phyloP scores from a whole-genome alignment of 2,329 filamentous ascomycete species.

The Microdochium nivale region DNA sequence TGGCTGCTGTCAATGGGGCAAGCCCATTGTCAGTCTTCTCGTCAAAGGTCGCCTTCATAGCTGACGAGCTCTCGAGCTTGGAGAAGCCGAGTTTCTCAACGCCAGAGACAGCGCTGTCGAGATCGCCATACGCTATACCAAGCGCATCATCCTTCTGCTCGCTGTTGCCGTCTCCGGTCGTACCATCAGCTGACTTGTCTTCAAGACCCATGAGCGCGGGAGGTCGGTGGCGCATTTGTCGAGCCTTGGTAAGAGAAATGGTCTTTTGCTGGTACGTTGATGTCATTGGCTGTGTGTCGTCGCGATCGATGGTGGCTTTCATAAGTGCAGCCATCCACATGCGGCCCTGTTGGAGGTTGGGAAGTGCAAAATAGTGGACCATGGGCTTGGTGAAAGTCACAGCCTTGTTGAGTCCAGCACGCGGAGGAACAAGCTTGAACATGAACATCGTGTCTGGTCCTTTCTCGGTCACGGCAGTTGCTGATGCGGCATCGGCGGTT shows the following conservation, averaged over 20 bases:
- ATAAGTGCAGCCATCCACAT: slow-evolving; percentile 98
- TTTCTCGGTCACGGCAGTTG: slow-evolving; percentile 26
- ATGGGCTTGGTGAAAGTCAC: slow-evolving; percentile 98
- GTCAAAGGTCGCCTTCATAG: slow-evolving; percentile 21
- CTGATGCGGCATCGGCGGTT: slow-evolving; percentile 32
- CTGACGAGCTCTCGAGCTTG: slow-evolving; percentile 21
- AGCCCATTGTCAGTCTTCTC: slow-evolving; percentile 19
- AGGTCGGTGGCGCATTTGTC: slow-evolving; percentile 78
- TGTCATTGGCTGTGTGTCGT: slow-evolving; percentile 69
- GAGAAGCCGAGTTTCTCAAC: slow-evolving; percentile 24
- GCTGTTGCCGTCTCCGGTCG: slow-evolving; percentile 12
- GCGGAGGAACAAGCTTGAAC: slow-evolving; percentile 93
- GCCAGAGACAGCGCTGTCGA: slow-evolving; percentile 27
- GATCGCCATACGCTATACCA: slow-evolving; percentile 28
- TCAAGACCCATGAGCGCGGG: slow-evolving; percentile 75
- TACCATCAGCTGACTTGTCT: slow-evolving; percentile 26
- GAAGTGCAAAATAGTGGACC: slow-evolving; percentile 95
- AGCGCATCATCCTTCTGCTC: slow-evolving; percentile 24
- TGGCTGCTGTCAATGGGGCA: slow-evolving; percentile 6
- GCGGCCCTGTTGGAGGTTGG: slow-evolving; percentile 78
- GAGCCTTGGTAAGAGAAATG: slow-evolving; percentile 82
- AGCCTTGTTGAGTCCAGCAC: slow-evolving; percentile 75
- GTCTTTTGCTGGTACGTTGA: slow-evolving; percentile 97
- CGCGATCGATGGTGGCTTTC: slow-evolving; percentile 97
- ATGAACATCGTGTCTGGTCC: slow-evolving; percentile 78